Percentiles rank a stretch among this genome's conserved stretches.
Conservation (phyloP, 1,284 basidiomycete species). For the Moesziomyces sp. region DNA sequence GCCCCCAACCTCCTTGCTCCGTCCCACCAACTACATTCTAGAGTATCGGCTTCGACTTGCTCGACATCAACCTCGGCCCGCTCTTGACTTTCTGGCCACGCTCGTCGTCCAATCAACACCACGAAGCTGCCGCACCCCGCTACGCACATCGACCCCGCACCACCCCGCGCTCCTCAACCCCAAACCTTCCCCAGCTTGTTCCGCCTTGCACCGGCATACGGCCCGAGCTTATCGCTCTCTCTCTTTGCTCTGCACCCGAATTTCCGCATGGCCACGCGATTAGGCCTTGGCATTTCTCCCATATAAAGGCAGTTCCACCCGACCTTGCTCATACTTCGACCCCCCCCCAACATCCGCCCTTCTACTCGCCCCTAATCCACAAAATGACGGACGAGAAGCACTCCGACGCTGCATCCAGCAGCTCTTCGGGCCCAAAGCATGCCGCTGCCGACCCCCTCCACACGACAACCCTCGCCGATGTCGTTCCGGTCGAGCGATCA, state of each 20-base stretch:
- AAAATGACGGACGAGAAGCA: constrained; percentile 35
- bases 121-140: background rate
- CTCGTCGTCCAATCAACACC: too few species aligned
- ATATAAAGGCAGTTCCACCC: background rate
- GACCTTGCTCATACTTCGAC: background rate
- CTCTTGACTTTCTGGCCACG: too few species aligned
- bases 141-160: background rate
- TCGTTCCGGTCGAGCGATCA: constrained; percentile 15
- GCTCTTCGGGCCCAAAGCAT: constrained; percentile 22
- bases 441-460: constrained; percentile 11
- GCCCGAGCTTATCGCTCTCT: too few species aligned
- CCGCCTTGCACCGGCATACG: too few species aligned
- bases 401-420: constrained; percentile 35
- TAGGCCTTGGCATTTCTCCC: background rate
- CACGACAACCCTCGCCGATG: constrained; percentile 19
- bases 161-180: background rate
- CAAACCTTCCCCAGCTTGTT: background rate
- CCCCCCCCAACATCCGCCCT: background rate
- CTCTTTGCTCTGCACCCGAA: too few species aligned
- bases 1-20: too few species aligned
- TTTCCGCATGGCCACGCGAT: background rate
- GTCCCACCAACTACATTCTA: too few species aligned
- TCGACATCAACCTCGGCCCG: too few species aligned
- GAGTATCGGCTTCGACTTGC: too few species aligned
- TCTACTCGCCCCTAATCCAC: background rate